Conservation (phyloP, 2,329 filamentous ascomycete genomes). For the Trichoderma koningii region DNA sequence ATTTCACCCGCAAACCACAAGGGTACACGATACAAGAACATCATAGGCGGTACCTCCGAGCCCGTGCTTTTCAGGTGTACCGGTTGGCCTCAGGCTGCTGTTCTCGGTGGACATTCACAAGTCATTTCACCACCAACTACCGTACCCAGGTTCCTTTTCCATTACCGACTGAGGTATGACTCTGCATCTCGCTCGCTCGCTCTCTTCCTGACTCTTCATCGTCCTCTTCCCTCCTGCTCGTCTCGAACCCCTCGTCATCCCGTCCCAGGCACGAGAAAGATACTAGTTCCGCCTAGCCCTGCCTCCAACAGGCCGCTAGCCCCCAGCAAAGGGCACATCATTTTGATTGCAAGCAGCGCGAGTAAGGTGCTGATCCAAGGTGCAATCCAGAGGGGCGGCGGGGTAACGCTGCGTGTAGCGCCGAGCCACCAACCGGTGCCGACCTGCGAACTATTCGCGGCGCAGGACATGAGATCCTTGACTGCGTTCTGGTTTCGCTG, state of each 20-base stretch:
- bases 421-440: constrained; percentile 8
- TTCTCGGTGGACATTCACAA: too few species aligned
- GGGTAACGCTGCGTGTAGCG: constrained; percentile 23
- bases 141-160: too few species aligned
- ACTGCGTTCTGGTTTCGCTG: neutral
- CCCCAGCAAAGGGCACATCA: constrained; percentile 7
- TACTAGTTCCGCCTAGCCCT: constrained; percentile 16
- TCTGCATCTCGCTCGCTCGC: too few species aligned
- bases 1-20: too few species aligned
- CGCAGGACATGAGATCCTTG: neutral
- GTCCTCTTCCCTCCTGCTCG: too few species aligned
- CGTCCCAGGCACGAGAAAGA: constrained; percentile 22
- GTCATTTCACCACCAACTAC: too few species aligned
- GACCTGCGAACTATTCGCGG: constrained; percentile 15
- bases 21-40: too few species aligned
- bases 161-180: too few species aligned
- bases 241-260: neutral
- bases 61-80: too few species aligned
- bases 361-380: constrained; percentile 25
- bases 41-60: too few species aligned
- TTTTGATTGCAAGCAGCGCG: neutral
- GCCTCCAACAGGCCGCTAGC: constrained; percentile 14
- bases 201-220: too few species aligned
- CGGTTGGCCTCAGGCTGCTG: too few species aligned
- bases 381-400: constrained; percentile 26